Base-by-base conservation (phyloP, 352 stramenopile species). In the Stramenopiles sp. region DNA sequence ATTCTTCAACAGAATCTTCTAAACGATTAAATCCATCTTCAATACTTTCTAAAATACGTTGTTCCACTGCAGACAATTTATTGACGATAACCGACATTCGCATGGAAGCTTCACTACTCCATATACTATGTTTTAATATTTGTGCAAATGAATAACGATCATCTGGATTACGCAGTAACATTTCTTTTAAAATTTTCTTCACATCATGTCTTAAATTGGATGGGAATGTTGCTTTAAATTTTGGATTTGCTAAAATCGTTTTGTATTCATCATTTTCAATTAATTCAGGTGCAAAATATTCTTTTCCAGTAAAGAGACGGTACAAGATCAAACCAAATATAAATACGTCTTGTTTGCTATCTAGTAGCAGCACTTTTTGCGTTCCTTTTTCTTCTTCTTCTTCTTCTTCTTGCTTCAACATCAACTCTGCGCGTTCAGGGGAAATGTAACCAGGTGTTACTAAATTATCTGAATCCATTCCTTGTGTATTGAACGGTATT, bases 321-420 rank as follows among this genome's bases (percentile, higher is more conserved):
- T 69, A 69, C 53, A 69, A 69, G 27, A 69, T 69, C 27, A 69
- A 69, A 20, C 53, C 53, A 69, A 69, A 69, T 20, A 69, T 69
- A 27, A 69, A 69, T 23, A 69, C 53, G 53, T 69, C 53, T 69
- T 69, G 53, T 27, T 69, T 69, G 53, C 53, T 69, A 27, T 27
- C 53, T 20, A 69, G 20, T 27, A 27, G 20, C 20, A 69, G 27
- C 53, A 69, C 53, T 69, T 69, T 69, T 20, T 27, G 20, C 20
- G 53, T 69, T n/a, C n/a, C n/a, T n/a, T n/a, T n/a, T n/a, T n/a
- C n/a, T 20, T 69, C 53, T 27, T 20, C 20, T 20, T 20, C 27
- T 27, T 69, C 53, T 69, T 69, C 53, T 27, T 69, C 27, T 27
- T 69, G 53, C 53, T 23, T 20, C 53, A 27, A 20, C 53, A 69